These are phyloP conservation scores for Cenchrus purpureus DNA, from an alignment of 176 grass and related monocot species.

Conservation along the genomic window DNA sequence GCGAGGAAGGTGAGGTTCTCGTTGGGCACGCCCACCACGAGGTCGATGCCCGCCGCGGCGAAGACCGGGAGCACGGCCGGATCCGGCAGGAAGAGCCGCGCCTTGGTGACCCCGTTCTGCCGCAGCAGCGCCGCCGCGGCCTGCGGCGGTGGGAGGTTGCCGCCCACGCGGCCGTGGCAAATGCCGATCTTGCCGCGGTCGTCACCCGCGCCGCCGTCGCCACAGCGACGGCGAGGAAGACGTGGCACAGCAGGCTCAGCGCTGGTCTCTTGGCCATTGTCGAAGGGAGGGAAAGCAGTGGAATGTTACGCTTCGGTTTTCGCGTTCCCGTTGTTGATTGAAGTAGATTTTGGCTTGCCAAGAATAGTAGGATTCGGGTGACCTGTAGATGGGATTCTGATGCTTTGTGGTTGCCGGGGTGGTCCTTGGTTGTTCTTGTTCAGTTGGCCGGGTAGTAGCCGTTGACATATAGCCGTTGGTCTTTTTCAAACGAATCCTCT, in stretches of 20 bases:
- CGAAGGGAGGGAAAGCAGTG: not conserved
- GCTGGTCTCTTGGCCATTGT: conserved; percentile 24
- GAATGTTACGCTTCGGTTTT: not conserved
- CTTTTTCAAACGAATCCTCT: not conserved
- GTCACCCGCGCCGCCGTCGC: not conserved
- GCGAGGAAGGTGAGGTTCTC: conserved; percentile 74
- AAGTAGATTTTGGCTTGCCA: conserved; percentile 19
- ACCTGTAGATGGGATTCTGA: not conserved
- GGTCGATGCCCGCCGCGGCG: conserved; percentile 48
- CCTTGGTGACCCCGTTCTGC: conserved; percentile 55
- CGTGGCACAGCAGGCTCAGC: not conserved
- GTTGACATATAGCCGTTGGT: conserved; percentile 32
- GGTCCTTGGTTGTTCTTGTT: too few species aligned
- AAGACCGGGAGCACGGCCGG: conserved; percentile 60
- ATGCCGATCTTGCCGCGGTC: conserved; percentile 54
- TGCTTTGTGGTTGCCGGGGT: not conserved
- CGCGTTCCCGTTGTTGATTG: not conserved
- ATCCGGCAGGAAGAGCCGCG: conserved; percentile 63
- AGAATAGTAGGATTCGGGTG: not conserved
- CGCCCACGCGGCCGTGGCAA: conserved; percentile 64
- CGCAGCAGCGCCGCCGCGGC: conserved; percentile 43
- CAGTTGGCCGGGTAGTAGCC: not conserved
- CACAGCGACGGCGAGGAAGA: conserved; percentile 5
- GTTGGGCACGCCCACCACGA: conserved; percentile 74
- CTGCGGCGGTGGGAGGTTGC: conserved; percentile 49